Percentiles rank a stretch among this genome's conserved stretches.
Conservation (phyloP, 2,329 filamentous ascomycete genomes). For the Alternaria longipes region DNA sequence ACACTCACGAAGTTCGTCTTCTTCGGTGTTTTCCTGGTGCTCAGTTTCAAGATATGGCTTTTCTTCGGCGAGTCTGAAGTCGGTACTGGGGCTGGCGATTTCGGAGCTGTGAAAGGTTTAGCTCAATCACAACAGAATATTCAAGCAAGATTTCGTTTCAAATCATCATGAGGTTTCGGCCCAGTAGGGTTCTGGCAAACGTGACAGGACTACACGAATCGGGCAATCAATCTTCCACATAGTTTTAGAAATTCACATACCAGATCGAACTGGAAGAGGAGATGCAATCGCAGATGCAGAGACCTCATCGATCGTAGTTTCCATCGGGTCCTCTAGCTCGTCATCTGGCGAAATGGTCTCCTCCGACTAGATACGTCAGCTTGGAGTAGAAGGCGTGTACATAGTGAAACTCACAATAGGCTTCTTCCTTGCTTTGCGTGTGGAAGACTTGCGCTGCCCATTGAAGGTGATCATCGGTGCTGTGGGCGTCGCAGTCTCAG, state of each 20-base stretch:
- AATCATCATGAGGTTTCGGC: constrained; percentile 6
- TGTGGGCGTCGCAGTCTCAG: constrained; percentile 21
- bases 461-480: constrained; percentile 25
- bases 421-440: constrained; percentile 41
- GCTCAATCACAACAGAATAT: constrained; percentile 3
- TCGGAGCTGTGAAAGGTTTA: constrained; percentile 24
- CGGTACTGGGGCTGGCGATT: constrained; percentile 14
- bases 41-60: constrained; percentile 33
- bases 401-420: constrained; percentile 35
- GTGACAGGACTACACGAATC: not conserved
- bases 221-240: not conserved
- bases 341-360: constrained; percentile 44
- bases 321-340: constrained; percentile 37
- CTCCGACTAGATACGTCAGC: constrained; percentile 35
- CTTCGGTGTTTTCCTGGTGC: constrained; percentile 31
- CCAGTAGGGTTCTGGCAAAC: constrained; percentile 10
- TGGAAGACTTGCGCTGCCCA: constrained; percentile 37
- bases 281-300: constrained; percentile 25
- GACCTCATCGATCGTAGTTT: constrained; percentile 24
- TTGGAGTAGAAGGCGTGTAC: not conserved
- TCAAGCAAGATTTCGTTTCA: not conserved
- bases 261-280: constrained; percentile 36
- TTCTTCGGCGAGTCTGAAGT: constrained; percentile 30
- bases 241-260: constrained; percentile 30
- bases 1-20: constrained; percentile 35